Evolutionary conservation across 1,284 basidiomycete genomes (phyloP).

Genomic region (Ganoderma boninense): DNA sequence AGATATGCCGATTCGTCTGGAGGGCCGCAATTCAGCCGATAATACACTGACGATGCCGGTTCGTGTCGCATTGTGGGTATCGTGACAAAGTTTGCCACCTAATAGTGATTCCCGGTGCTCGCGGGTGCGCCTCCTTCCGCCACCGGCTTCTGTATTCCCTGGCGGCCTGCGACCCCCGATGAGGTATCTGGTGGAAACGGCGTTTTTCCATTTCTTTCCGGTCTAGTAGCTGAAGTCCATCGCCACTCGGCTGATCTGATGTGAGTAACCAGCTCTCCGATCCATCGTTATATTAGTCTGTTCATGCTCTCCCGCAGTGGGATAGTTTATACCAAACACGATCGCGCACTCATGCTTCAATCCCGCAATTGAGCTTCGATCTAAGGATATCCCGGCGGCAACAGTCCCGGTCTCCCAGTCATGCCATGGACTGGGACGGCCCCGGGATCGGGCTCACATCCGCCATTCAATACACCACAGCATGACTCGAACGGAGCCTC

Average conservation of each 20-base stretch:
- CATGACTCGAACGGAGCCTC: neutral
- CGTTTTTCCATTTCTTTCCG: neutral
- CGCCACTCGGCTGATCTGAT: slow-evolving; percentile 20
- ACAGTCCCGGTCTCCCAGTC: neutral
- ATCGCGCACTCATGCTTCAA: neutral
- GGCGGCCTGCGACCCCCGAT: neutral
- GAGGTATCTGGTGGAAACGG: neutral
- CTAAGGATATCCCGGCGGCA: slow-evolving; percentile 1
- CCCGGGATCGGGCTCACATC: neutral
- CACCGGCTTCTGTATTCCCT: neutral
- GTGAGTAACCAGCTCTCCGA: neutral
- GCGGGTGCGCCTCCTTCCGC: neutral
- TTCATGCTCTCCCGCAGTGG: neutral
- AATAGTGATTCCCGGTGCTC: neutral
- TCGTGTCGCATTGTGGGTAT: neutral
- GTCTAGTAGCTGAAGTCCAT: slow-evolving; percentile 1
- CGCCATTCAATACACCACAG: neutral
- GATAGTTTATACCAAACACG: slow-evolving; percentile 3
- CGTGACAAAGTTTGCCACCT: neutral
- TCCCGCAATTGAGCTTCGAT: slow-evolving; percentile 18
- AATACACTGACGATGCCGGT: neutral
- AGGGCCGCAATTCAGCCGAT: neutral
- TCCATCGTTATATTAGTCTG: neutral
- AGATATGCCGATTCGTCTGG: neutral
- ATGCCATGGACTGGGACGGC: neutral